A percentile compares a stretch with the other conserved stretches of the same genome.
phyloP scores from a whole-genome alignment of 371 early-diverging fungal species.

The Actinomucor elegans region DNA sequence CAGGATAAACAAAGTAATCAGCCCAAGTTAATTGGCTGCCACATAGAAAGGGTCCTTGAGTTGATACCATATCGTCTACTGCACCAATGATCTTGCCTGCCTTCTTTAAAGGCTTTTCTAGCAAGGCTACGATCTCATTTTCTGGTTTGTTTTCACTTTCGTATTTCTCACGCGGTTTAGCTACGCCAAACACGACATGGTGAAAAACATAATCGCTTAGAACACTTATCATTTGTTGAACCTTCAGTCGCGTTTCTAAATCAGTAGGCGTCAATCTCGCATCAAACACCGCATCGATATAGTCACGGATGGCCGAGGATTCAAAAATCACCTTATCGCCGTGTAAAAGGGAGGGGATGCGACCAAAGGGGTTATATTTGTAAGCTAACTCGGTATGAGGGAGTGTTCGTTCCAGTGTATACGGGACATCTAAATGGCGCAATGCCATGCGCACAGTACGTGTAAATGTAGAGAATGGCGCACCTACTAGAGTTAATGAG shows the following conservation, averaged over 20 bases:
- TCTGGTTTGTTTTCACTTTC: conserved; percentile 22
- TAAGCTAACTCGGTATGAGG: conserved; percentile 28
- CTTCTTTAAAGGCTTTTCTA: conserved; percentile 10
- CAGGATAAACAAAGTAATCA: conserved; percentile 37
- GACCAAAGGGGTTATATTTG: conserved; percentile 41
- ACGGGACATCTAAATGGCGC: conserved; percentile 16
- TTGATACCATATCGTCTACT: conserved; percentile 6
- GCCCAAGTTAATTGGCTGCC: conserved; percentile 39
- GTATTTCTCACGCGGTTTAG: conserved; percentile 22
- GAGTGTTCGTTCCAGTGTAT: conserved; percentile 13
- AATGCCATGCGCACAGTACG: conserved; percentile 41
- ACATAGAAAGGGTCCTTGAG: conserved; percentile 18
- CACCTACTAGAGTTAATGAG: conserved; percentile 24
- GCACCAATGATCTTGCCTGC: conserved; percentile 11
- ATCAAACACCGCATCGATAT: conserved; percentile 19
- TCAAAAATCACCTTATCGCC: conserved; percentile 23
- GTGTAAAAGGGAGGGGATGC: conserved; percentile 31
- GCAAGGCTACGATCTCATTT: conserved; percentile 11
- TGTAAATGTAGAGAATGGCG: conserved; percentile 34
- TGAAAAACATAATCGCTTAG: conserved; percentile 35
- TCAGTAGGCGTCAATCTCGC: conserved; percentile 20
- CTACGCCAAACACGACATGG: conserved; percentile 23
- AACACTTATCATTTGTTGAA: conserved; percentile 29
- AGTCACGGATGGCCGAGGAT: conserved; percentile 29
- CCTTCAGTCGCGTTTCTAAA: conserved; percentile 14